Base-by-base conservation (phyloP, 2,329 filamentous ascomycete genomes). In the Knoxdaviesia capensis region DNA sequence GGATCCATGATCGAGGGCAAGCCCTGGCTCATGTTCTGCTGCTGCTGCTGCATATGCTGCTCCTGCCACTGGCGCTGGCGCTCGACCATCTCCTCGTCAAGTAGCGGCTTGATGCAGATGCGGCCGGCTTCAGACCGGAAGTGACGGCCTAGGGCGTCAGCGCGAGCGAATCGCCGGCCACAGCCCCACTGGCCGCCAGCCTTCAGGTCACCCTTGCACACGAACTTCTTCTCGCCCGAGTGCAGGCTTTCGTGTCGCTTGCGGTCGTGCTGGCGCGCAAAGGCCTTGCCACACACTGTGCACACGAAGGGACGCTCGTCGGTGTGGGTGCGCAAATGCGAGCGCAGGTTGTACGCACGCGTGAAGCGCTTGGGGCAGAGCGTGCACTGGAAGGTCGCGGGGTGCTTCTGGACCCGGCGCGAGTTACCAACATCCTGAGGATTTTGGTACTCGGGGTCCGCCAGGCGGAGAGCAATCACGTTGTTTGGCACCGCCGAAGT, bases 261-360 rank as follows among this genome's bases (percentile, higher is more conserved):
- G 38, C 90, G 80, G 56, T 98, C 90, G 55, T 98, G 90, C 55
- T 98, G 90, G 30, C 90, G 80, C 5, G 90, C 90, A 61, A 98
- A 98, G 0, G 90, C 90, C 59, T 98, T 98, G 41, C 85, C 84
- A 51, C 90, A 98, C 6, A 96, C 85, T 0, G 84, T 94, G 55
- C 90, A 98, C 3, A 96, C 88, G 53, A 96, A 98, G 0, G 90
- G 90, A 39, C 90, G 74, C 64, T 98, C 90, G 53, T 98, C 90
- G 0, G 90, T 98, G 55, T 98, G 90, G 0, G 90, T 98, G 39
- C 90, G 81, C 45, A 96, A 61, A 62, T 98, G 90, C 37, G 88
- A 96, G 9, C 90, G 82, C 43, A 98, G 64, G 54, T 98, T 98
- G 62, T 98, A 98, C 0, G 90, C 90, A 44, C 90, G 74, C 0